Evolutionary conservation across 2,329 filamentous ascomycete species (phyloP).

Genomic region (Epichloe sylvatica): DNA sequence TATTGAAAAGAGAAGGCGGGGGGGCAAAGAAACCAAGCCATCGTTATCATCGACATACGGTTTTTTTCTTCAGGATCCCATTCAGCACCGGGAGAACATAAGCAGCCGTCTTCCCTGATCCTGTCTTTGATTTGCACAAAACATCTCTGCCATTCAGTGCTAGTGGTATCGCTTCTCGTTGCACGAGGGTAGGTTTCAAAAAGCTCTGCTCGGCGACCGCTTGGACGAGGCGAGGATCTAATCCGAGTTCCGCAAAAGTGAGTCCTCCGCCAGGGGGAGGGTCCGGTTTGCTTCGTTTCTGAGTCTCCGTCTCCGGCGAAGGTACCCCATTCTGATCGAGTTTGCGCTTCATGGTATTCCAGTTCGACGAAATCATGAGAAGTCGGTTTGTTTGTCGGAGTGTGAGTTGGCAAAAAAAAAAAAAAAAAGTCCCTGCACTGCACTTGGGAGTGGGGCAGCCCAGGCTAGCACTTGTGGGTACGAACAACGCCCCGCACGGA

Average conservation of each 20-base stretch:
- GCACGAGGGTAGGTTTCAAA: slow-evolving; percentile 74
- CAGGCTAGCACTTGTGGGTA: neutral
- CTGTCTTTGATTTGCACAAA: slow-evolving; percentile 82
- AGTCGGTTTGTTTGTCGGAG: neutral
- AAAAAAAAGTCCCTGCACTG: neutral
- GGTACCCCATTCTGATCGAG: slow-evolving; percentile 41
- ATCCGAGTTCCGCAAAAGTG: slow-evolving; percentile 61
- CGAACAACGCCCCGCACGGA: no score
- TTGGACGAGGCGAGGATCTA: slow-evolving; percentile 77
- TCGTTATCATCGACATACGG: slow-evolving; percentile 27
- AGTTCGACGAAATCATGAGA: neutral
- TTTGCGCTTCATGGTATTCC: slow-evolving; percentile 43
- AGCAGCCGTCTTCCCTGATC: slow-evolving; percentile 94
- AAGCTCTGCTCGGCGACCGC: slow-evolving; percentile 76
- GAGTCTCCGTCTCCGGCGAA: slow-evolving; percentile 14
- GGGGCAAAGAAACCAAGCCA: neutral
- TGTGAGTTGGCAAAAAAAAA: neutral
- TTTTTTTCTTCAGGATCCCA: slow-evolving; percentile 65
- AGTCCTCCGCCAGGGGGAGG: slow-evolving; percentile 25
- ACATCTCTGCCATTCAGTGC: slow-evolving; percentile 81
- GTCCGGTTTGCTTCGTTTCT: slow-evolving; percentile 11
- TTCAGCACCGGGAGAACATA: slow-evolving; percentile 86
- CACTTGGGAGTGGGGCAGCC: neutral
- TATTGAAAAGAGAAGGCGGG: neutral
- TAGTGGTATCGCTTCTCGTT: slow-evolving; percentile 75